Base-by-base conservation (phyloP, 225 moss, liverwort and hornwort species). In the Pseudoscleropodium purum region DNA sequence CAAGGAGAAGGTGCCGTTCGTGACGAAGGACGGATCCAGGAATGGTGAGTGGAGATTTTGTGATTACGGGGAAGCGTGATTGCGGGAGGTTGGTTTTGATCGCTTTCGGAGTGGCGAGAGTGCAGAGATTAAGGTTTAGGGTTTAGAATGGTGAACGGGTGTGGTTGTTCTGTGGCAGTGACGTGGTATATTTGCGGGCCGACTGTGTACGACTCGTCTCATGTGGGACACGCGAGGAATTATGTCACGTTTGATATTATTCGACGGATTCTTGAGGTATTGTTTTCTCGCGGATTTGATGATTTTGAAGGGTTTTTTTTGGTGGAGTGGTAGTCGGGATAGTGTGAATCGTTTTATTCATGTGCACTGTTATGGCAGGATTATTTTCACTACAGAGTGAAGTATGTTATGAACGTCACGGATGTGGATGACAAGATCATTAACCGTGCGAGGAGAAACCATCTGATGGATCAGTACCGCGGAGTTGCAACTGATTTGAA, bases 341-440 rank as follows among this genome's bases (percentile, higher is more conserved):
- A 37, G 81, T 61, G 43, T 45, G 60, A 75, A 86, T 86, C 79
- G 88, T 37, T 69, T 89, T 0, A 91, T 82, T 41, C 25, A 65
- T 45, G 75, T 86, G 70, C 79, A 84, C 52, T 85, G 84, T 45
- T n/a, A 78, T 85, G 68, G 88, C 97, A 98, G 98, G 95, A 94
- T 79, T 98, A 97, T 85, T 98, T 98, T 88, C 86, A 92, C 33
- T 98, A 96, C 86, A 85, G 93, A 64, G 94, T 99, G 82, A 94
- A 90, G 54, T 99, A 92, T 89, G 96, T 99, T 26, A 96, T 99
- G 97, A 99, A 99, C 85, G 87, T 99, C 37, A 99, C 97, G 77
- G 99, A 99, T 75, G 95, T 99, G 59, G 99, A 99, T 82, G 99
- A 99, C 88, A 99, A 99, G 90, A 99, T 99, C 66, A 99, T 99